Percentiles rank a stretch among this genome's conserved stretches.
Evolutionary conservation across 202 grass and related monocot species (phyloP).

Genomic region (Dendrocalamus latiflorus): DNA sequence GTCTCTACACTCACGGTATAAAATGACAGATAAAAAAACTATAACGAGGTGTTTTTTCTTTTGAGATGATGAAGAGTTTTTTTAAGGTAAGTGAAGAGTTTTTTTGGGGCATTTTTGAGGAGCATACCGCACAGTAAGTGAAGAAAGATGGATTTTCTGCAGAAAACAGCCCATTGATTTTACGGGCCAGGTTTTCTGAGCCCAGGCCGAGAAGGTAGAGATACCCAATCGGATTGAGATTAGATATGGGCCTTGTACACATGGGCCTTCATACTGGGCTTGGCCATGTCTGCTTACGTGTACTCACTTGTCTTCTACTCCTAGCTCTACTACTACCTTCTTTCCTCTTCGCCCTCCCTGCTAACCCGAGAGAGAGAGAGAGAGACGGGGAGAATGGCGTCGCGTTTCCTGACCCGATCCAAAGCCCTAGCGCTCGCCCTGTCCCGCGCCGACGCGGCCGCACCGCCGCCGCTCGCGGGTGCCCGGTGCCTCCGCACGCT

Average conservation of each 20-base stretch:
- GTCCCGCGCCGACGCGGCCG: constrained; percentile 16
- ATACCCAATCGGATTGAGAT: no score
- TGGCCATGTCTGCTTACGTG: background rate
- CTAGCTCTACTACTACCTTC: no score
- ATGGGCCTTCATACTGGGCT: background rate
- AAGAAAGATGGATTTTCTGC: background rate
- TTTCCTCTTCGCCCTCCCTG: background rate
- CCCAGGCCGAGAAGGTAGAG: background rate
- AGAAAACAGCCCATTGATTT: background rate
- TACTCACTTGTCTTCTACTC: background rate
- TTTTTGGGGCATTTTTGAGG: no score
- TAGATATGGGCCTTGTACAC: no score
- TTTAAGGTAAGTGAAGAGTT: no score
- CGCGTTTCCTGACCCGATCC: constrained; percentile 46
- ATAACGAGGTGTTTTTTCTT: background rate
- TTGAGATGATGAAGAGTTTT: no score
- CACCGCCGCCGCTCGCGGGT: background rate
- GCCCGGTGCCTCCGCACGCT: constrained; percentile 9
- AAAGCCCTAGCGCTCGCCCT: constrained; percentile 43
- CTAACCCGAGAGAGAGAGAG: background rate
- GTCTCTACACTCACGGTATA: background rate
- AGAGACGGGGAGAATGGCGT: constrained; percentile 35
- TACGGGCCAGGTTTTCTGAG: background rate
- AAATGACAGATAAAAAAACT: background rate
- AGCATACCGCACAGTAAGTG: background rate